Evolutionary conservation across 345 rosid genomes (phyloP).

Genomic region (Excoecaria agallocha): DNA sequence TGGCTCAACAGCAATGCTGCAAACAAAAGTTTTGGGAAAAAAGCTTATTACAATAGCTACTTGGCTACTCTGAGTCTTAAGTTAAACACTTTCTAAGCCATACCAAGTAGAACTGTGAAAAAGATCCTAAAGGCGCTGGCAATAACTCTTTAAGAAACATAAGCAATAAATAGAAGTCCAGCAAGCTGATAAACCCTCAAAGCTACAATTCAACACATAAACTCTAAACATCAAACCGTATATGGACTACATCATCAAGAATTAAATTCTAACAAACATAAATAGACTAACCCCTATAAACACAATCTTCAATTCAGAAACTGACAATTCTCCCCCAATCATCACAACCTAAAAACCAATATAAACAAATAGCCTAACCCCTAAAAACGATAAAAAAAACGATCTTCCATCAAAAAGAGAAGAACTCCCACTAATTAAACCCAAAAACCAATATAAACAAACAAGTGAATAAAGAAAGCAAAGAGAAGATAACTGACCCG

Average conservation of each 20-base stretch:
- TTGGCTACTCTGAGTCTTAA: not conserved
- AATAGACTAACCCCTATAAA: not conserved
- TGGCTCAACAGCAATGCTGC: not conserved
- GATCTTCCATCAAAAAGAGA: not conserved
- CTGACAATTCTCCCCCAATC: too few relatives aligned
- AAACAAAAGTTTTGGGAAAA: not conserved
- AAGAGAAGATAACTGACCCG: constrained; percentile 42
- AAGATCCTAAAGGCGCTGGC: not conserved
- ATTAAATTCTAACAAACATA: not conserved
- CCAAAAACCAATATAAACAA: not conserved
- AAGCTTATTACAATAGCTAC: not conserved
- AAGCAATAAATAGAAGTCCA: not conserved
- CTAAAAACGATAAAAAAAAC: not conserved
- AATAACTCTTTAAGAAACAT: not conserved
- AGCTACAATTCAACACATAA: not conserved
- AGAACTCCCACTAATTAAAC: not conserved
- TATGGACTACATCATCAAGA: not conserved
- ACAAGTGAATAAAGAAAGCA: too few relatives aligned
- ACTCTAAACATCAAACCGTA: not conserved
- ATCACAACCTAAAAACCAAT: not conserved
- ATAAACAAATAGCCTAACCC: not conserved
- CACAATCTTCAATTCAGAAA: not conserved
- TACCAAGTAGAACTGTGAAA: not conserved
- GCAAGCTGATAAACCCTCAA: not conserved
- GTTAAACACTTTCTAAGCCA: not conserved